Evolutionary conservation across 108 stramenopile species (phyloP), one percentile per base, ranked within the genome.

Genomic region (Skeletonema menzelii): DNA sequence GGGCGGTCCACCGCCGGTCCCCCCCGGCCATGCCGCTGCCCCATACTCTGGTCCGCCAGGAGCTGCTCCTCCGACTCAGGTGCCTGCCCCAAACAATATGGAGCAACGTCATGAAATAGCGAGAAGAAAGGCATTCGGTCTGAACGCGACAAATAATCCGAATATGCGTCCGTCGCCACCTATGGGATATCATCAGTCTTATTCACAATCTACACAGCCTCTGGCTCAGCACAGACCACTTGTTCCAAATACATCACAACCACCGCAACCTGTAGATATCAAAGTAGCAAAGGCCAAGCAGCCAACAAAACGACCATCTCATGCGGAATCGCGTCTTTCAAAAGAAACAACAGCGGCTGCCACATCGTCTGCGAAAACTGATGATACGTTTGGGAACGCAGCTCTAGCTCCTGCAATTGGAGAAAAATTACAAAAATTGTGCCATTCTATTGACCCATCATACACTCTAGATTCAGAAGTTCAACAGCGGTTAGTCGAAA

Each of bases 401-500:
- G 70, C 82, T 58, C 64, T 74, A 31, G 89, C 90, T 56, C 93
- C 93, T n/a, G 44, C 90, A 35, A 62, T 90, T 7, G 93, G 91
- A 10, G 64, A 82, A 44, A 83, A 88, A 20, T 76, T 94, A 12
- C 80, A 85, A 61, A 64, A 78, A 46, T 56, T 94, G 46, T 70
- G 90, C 22, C 67, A 70, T 12, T 76, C 84, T 27, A 86, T 94
- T 55, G 91, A 94, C 68, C 93, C 93, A 32, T 81, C 85, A 38
- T 91, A 90, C 65, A 67, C 75, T 8, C 68, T 94, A 26, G 91
- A 94, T 53, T 32, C 86, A 19, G 84, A 88, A 55, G 90, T 89
- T 27, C 90, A 94, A 78, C 89, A 91, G 46, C 84, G 86, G 60
- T 67, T 91, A 12, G 68, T 94, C 65, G 81, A 83, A 69, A 70